These are phyloP conservation scores for Cyclotella baltica DNA, from an alignment of 108 stramenopile species.

Conservation along the genomic window DNA sequence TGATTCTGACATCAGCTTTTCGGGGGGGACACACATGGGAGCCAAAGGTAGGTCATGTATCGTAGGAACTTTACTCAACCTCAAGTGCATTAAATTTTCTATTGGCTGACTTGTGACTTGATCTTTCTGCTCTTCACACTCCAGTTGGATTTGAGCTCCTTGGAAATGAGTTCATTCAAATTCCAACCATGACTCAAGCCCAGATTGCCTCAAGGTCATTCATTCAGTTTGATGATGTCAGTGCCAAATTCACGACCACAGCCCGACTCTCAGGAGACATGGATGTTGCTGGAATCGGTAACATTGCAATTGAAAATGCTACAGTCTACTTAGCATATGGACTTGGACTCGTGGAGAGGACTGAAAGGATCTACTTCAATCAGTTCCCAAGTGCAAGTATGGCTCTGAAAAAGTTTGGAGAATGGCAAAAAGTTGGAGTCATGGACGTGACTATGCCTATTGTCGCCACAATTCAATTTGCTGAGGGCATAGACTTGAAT, in stretches of 20 bases:
- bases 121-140: background rate
- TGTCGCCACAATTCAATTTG: background rate
- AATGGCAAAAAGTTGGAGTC: conserved; percentile 34
- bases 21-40: conserved; percentile 20
- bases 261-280: conserved; percentile 16
- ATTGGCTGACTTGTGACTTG: no score
- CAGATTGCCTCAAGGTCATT: conserved; percentile 7
- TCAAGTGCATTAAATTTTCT: background rate
- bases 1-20: conserved; percentile 17
- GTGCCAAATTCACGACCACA: conserved; percentile 28
- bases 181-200: background rate
- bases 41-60: conserved; percentile 30
- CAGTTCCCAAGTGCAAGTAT: conserved; percentile 2
- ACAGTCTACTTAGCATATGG: conserved; percentile 25
- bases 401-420: conserved; percentile 22
- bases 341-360: conserved; percentile 16
- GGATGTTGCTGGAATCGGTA: conserved; percentile 23
- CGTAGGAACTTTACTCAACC: no score
- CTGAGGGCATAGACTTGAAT: conserved; percentile 13
- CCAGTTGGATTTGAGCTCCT: conserved; percentile 19
- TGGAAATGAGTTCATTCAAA: background rate
- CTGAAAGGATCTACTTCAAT: conserved; percentile 23
- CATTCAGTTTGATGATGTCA: conserved; percentile 36
- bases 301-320: conserved; percentile 12
- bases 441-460: conserved; percentile 27